These are phyloP conservation scores for Sugiyamaella castrensis DNA, from an alignment of 1,139 yeast species.

Conservation along the genomic window DNA sequence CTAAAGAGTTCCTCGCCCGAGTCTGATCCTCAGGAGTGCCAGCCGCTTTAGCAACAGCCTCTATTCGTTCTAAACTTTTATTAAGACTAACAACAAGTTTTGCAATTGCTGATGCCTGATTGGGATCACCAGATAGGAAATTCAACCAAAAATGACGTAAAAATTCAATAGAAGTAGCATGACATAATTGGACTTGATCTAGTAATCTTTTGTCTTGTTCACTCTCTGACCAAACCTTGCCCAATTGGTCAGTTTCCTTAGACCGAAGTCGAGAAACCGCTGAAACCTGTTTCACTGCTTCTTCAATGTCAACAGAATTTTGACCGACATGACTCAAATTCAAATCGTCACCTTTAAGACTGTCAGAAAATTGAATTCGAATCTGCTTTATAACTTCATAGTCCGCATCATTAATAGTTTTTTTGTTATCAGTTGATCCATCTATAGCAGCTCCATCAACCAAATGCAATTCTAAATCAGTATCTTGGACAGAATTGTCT, in stretches of 20 bases:
- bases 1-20: conserved; percentile 33
- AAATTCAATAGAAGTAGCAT: conserved; percentile 68
- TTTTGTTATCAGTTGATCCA: background rate
- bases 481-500: conserved; percentile 48
- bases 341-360: background rate
- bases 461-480: conserved; percentile 53
- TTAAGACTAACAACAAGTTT: conserved; percentile 48
- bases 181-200: conserved; percentile 42
- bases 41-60: conserved; percentile 36
- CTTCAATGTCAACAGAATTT: conserved; percentile 21
- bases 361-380: background rate
- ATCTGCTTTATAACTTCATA: background rate
- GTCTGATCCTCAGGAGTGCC: conserved; percentile 30
- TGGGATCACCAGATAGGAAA: conserved; percentile 55
- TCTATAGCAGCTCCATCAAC: conserved; percentile 3
- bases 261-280: conserved; percentile 25
- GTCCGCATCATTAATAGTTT: conserved; percentile 27
- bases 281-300: conserved; percentile 28
- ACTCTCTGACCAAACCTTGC: conserved; percentile 17
- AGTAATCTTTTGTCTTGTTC: conserved; percentile 23
- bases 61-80: conserved; percentile 48
- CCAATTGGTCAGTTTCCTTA: conserved; percentile 20
- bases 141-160: conserved; percentile 68
- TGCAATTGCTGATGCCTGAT: conserved; percentile 47
- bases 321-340: conserved; percentile 25